Evolutionary conservation across 768 basidiomycete species (phyloP).

Genomic region (Leccinum rimulosum): DNA sequence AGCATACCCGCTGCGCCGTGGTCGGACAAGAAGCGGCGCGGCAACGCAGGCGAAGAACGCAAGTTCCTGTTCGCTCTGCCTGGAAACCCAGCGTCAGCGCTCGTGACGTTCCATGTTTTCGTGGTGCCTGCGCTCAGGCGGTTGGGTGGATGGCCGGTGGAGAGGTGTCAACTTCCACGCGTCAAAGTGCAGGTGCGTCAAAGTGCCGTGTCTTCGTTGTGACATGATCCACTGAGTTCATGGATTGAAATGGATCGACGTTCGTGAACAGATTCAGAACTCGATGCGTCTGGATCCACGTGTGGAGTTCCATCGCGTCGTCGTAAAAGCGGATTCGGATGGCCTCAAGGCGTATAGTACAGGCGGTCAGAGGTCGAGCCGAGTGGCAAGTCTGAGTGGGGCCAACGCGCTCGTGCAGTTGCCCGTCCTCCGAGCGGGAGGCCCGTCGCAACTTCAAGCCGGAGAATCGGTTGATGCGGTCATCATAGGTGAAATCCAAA

Average conservation of each 20-base stretch:
- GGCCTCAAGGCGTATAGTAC: conserved; percentile 72
- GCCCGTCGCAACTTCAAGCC: conserved; percentile 39
- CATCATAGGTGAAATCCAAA: conserved; percentile 63
- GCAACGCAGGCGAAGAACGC: conserved; percentile 9
- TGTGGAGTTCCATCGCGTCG: conserved; percentile 80
- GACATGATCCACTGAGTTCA: not conserved
- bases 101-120: conserved; percentile 84
- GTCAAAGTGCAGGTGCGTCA: conserved; percentile 59
- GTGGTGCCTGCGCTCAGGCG: conserved; percentile 76
- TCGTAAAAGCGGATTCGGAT: conserved; percentile 43
- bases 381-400: conserved; percentile 74
- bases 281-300: conserved; percentile 69
- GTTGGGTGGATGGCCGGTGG: conserved; percentile 64
- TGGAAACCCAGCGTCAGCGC: conserved; percentile 84
- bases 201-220: not conserved
- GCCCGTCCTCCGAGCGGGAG: conserved; percentile 42
- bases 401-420: conserved; percentile 79
- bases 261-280: conserved; percentile 46
- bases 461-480: conserved; percentile 62
- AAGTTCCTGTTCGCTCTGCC: conserved; percentile 84
- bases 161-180: conserved; percentile 54
- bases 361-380: conserved; percentile 83
- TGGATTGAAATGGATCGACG: not conserved
- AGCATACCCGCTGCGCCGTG: conserved; percentile 48
- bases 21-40: not conserved